Base-by-base conservation (phyloP, 1,284 basidiomycete genomes). In the Dichomitus squalens region DNA sequence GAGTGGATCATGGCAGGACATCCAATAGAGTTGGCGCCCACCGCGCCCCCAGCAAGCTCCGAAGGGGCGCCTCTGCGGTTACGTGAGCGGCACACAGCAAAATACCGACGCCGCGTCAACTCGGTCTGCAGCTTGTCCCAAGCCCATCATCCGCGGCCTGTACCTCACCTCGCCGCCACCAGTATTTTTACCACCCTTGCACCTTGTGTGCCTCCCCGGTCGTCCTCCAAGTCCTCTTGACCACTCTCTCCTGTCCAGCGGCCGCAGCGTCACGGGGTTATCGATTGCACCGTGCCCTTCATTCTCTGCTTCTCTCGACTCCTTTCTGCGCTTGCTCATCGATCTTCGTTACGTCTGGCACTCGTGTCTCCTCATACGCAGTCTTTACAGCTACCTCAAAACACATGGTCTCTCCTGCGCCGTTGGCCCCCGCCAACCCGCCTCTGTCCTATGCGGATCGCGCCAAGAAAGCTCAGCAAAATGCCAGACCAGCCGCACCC, bases 361-460 rank as follows among this genome's bases (percentile, higher is more conserved):
- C 36, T 40, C 23, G 20, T 41, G 20, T 31, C 27, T 20, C 29
- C 18, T 18, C 29, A n/a, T 11, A 29, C 50, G 48, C 44, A 40
- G 33, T 57, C 47, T 40, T 48, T 25, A 33, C 54, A 38, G 55
- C 43, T 44, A 21, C 53, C 39, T 12, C 51, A 49, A 44, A 59
- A 61, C 59, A 55, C 66, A 79, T 79, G 79, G 71, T 75, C 62
- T 73, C 77, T 52, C 68, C 73, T 40, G 68, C 69, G 29, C 61
- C 69, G 44, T 71, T 70, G 53, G 56, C 64, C 34, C 33, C 66
- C 39, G 66, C 68, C 59, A 71, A 72, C 58, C 70, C 70, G 51
- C 74, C 73, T 61, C 69, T 83, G 50, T 85, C 84, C 27, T 87
- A 87, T 64, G 85, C 85, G 20, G 81, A 87, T 60, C 79, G 80